A percentile compares a stretch with the other conserved stretches of the same genome.
These are phyloP conservation scores for Pelargonium australe DNA, from an alignment of 441 rosid species.

Conservation along the genomic window DNA sequence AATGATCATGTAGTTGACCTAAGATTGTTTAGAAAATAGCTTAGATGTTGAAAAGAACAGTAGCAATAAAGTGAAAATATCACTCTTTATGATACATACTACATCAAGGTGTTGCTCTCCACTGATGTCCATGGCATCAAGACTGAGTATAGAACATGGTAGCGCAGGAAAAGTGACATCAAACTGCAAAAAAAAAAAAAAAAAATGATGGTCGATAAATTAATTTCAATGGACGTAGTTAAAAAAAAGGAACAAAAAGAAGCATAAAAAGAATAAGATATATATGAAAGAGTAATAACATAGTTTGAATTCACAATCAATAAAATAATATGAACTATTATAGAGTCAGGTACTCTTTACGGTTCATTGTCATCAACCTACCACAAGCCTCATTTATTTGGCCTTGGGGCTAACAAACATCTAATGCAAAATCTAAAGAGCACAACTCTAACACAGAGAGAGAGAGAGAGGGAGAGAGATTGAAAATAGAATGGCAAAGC, in stretches of 20 bases:
- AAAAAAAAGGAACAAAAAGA: not conserved
- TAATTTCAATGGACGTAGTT: not conserved
- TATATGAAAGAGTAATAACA: not conserved
- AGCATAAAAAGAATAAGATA: not conserved
- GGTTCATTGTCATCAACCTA: not conserved
- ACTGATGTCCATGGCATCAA: constrained; percentile 95
- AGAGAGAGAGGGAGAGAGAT: not conserved
- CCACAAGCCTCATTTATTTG: not conserved
- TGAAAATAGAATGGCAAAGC: not conserved
- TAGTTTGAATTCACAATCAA: not conserved
- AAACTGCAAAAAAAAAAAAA: constrained; percentile 38
- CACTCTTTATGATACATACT: constrained; percentile 34
- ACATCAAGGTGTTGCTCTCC: constrained; percentile 96
- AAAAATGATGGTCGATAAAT: not conserved
- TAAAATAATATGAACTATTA: not conserved
- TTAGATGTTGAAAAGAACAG: not conserved
- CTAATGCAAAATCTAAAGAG: not conserved
- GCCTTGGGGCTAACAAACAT: not conserved
- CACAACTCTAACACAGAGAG: not conserved
- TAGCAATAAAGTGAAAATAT: not conserved
- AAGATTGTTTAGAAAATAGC: too few species aligned
- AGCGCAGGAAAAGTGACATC: constrained; percentile 92
- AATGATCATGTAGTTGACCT: too few species aligned
- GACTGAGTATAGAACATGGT: constrained; percentile 85
- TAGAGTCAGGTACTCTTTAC: not conserved